These are phyloP conservation scores for Austroboletus novae-zelandiae DNA, from an alignment of 1,284 basidiomycete genomes.

Conservation along the genomic window DNA sequence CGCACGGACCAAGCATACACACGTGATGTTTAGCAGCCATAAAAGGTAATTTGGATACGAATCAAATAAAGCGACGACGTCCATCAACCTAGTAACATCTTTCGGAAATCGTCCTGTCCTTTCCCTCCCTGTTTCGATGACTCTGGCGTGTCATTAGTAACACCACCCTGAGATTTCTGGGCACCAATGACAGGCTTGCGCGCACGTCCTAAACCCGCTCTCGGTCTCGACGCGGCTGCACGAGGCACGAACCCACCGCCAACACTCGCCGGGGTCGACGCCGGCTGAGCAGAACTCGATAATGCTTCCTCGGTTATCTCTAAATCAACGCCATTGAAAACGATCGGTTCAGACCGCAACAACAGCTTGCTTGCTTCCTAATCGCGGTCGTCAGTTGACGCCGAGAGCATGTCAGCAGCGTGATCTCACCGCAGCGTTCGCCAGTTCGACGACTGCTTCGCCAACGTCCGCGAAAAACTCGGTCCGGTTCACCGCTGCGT, in stretches of 20 bases:
- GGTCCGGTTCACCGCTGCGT: conserved; percentile 68
- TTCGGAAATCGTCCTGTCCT: conserved; percentile 75
- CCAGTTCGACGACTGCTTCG: conserved; percentile 79
- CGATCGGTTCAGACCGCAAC: conserved; percentile 63
- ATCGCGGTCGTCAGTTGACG: conserved; percentile 6
- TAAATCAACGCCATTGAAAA: conserved; percentile 60
- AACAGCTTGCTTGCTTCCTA: conserved; percentile 81
- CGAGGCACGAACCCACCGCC: conserved; percentile 64
- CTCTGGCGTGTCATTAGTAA: conserved; percentile 15
- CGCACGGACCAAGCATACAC: neutral
- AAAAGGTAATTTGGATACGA: no score
- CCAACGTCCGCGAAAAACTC: conserved; percentile 67
- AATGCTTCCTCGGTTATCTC: conserved; percentile 53
- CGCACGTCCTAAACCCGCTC: conserved; percentile 64
- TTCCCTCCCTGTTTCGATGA: conserved; percentile 29
- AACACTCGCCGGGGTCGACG: conserved; percentile 39
- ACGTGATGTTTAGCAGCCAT: neutral
- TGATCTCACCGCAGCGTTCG: conserved; percentile 63
- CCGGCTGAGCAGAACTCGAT: conserved; percentile 35
- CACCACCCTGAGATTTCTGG: conserved; percentile 15
- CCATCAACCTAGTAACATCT: conserved; percentile 50
- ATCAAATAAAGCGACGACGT: no score
- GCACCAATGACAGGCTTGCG: conserved; percentile 33
- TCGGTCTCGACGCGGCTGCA: conserved; percentile 58
- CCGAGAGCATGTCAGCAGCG: neutral